A percentile compares a stretch with the other conserved stretches of the same genome.
These are phyloP conservation scores for Melanogaster broomeanus DNA, from an alignment of 768 basidiomycete species.

Conservation along the genomic window DNA sequence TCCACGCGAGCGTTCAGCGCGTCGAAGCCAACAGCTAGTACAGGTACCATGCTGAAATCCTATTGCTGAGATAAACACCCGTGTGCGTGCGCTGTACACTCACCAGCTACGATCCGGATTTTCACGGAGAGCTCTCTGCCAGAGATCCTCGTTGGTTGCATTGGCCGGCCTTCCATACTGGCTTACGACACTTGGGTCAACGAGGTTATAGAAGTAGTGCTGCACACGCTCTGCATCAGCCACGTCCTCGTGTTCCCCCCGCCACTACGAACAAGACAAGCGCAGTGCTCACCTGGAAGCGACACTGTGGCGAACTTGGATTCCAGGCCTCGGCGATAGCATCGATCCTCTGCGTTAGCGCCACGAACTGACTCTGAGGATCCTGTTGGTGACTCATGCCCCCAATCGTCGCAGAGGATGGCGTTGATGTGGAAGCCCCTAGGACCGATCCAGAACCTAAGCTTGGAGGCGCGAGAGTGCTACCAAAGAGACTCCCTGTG, in stretches of 20 bases:
- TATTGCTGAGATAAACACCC: neutral
- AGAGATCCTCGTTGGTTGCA: slow-evolving; percentile 67
- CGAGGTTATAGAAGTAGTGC: slow-evolving; percentile 86
- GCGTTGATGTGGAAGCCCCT: slow-evolving; percentile 30
- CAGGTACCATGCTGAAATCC: slow-evolving; percentile 66
- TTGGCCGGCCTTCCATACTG: slow-evolving; percentile 74
- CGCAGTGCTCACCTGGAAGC: slow-evolving; percentile 66
- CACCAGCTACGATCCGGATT: slow-evolving; percentile 84
- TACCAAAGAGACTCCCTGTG: slow-evolving; percentile 39
- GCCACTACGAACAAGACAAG: neutral
- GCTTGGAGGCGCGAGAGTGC: slow-evolving; percentile 32
- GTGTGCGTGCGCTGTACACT: neutral
- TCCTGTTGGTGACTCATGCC: slow-evolving; percentile 53
- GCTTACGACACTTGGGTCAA: slow-evolving; percentile 65
- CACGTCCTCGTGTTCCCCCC: neutral
- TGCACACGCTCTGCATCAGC: slow-evolving; percentile 27
- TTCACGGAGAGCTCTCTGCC: slow-evolving; percentile 78
- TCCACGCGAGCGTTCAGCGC: slow-evolving; percentile 79
- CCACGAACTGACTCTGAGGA: slow-evolving; percentile 57
- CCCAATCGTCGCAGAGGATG: slow-evolving; percentile 37
- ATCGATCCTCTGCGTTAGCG: slow-evolving; percentile 61
- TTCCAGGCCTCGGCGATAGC: slow-evolving; percentile 72
- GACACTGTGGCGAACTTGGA: slow-evolving; percentile 63
- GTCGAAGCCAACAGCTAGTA: slow-evolving; percentile 79
- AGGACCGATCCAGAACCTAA: slow-evolving; percentile 28